These are phyloP conservation scores for Triadica sebifera DNA, from an alignment of 345 rosid species.

Conservation along the genomic window DNA sequence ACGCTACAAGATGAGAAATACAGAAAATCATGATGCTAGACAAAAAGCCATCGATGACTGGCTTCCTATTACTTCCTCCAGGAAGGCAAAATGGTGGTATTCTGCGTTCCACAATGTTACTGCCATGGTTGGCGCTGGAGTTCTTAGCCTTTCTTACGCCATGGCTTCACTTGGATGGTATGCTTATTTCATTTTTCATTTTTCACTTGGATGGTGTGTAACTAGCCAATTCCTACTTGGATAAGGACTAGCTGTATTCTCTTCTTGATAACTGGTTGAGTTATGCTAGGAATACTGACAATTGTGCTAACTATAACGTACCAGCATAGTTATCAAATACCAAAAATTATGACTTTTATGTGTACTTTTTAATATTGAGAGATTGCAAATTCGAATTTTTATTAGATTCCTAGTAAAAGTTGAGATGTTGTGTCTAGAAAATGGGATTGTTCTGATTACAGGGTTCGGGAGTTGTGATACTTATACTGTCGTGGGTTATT, in stretches of 20 bases:
- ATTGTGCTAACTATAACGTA: no score
- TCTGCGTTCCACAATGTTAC: constrained; percentile 89
- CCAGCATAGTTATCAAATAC: no score
- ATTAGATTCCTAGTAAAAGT: no score
- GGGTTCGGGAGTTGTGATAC: constrained; percentile 65
- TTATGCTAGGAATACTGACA: no score
- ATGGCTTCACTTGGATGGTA: constrained; percentile 85
- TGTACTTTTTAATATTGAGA: no score
- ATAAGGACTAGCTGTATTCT: no score
- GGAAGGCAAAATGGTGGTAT: constrained; percentile 90
- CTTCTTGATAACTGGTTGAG: no score
- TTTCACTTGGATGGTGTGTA: constrained; percentile 74
- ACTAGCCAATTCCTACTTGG: background rate
- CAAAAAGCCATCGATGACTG: constrained; percentile 55
- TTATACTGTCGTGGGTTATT: constrained; percentile 66
- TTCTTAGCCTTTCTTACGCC: constrained; percentile 84
- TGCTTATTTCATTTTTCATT: background rate
- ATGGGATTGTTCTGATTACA: constrained; percentile 10
- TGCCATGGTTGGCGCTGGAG: constrained; percentile 92
- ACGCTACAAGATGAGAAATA: background rate
- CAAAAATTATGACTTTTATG: no score
- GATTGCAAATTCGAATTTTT: no score
- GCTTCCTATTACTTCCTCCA: constrained; percentile 67
- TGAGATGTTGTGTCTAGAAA: no score
- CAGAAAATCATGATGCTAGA: background rate